Percentiles rank a stretch among this genome's conserved stretches.
Evolutionary conservation across 768 basidiomycete species (phyloP).

Genomic region (Brasilioporus rufonigricans): DNA sequence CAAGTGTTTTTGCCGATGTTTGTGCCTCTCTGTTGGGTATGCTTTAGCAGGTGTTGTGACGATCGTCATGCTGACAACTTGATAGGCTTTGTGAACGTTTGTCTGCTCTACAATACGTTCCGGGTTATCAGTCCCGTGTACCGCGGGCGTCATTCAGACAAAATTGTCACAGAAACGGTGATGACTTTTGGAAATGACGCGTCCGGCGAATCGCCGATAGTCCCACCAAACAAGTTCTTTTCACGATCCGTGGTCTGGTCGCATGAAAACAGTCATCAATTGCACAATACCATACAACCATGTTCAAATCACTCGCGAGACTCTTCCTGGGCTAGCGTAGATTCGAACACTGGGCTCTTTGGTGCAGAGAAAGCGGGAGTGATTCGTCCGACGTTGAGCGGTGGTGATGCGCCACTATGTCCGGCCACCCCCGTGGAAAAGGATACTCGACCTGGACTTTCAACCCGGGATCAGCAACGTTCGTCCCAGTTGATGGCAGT

Average conservation of each 20-base stretch:
- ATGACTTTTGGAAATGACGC: conserved; percentile 25
- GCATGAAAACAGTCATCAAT: neutral
- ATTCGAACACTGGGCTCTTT: conserved; percentile 19
- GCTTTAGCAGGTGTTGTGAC: conserved; percentile 13
- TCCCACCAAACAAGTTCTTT: neutral
- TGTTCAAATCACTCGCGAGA: conserved; percentile 10
- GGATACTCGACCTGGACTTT: neutral
- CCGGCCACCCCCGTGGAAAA: neutral
- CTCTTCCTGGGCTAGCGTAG: conserved; percentile 15
- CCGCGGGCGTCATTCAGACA: conserved; percentile 23
- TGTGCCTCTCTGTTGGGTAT: conserved; percentile 56
- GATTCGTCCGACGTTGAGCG: neutral
- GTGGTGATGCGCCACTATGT: neutral
- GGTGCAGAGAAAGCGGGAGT: conserved; percentile 8
- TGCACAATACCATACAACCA: neutral
- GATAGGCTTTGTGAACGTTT: conserved; percentile 61
- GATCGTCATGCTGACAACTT: conserved; percentile 1
- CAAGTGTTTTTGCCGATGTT: conserved; percentile 47
- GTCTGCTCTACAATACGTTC: conserved; percentile 68
- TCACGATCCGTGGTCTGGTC: neutral
- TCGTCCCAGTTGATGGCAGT: neutral
- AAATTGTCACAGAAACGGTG: conserved; percentile 8
- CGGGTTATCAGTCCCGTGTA: conserved; percentile 57
- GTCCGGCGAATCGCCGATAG: conserved; percentile 20
- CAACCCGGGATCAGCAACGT: neutral